Evolutionary conservation across 2,329 filamentous ascomycete species (phyloP), one percentile per base, ranked within the genome.

Genomic region (Botrytis paeoniae): DNA sequence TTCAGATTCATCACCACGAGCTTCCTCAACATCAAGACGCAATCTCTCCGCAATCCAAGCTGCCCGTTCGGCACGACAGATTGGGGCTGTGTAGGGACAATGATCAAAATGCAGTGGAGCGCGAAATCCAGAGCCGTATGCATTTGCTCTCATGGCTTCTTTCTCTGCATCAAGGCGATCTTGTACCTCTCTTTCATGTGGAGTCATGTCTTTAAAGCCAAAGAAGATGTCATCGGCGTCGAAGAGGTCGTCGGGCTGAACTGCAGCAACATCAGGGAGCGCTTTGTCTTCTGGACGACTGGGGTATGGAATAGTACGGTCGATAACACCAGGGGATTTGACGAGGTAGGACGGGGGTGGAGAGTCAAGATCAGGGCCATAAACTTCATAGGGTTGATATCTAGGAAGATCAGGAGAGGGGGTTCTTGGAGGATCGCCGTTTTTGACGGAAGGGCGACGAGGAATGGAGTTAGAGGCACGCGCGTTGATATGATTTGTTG

Each of bases 291-390:
- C n/a, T 29, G 18, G 9, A 9, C 65, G 65, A 12, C 32, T 37
- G 3, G 18, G 25, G 51, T 69, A 69, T 5, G 65, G 48, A 32
- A 69, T 35, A 12, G 35, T 39, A 6, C 37, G 65, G 37, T 69
- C 37, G n/a, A 57, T 57, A 7, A 57, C 48, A 5, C 37, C 48
- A 6, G 65, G 65, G 1, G 65, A 69, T 16, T 57, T 57, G 37
- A 69, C 41, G 25, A 69, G 65, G 35, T 57, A 57, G 48, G 65
- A 69, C 9, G 65, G 65, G 7, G 65, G 65, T 41, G 65, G 65
- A 8, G 65, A 69, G 29, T 41, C 25, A 4, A 69, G 48, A 18
- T 69, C 65, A 1, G 65, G 48, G 3, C 10, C n/a, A 5, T 69
- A 69, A 5, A 41, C 35, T 41, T 69, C 16, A 4, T 69, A 69